Percentiles rank a stretch among this genome's conserved stretches.
phyloP scores from a whole-genome alignment of 768 basidiomycete genomes.

The Trametes meyenii region DNA sequence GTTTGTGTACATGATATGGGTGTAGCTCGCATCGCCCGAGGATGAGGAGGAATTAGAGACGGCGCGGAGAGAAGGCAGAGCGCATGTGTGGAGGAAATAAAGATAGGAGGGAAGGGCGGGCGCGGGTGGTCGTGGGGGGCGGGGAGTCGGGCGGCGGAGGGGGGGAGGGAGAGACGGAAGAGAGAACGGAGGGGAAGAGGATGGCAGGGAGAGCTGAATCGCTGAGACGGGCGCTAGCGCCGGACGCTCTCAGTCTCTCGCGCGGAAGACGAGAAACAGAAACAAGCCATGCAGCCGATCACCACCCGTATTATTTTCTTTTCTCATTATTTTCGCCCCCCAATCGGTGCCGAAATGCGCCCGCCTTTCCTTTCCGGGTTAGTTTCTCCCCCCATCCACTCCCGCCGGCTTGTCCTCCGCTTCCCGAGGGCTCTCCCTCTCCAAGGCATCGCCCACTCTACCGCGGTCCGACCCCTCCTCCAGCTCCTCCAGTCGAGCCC shows the following conservation, averaged over 20 bases:
- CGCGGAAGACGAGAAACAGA: conserved; percentile 24
- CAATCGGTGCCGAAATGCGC: conserved; percentile 23
- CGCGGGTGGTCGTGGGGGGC: background rate
- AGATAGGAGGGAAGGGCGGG: conserved; percentile 22
- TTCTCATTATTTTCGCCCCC: conserved; percentile 7
- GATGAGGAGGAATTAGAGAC: conserved; percentile 37
- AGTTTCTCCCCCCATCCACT: background rate
- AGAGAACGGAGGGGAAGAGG: conserved; percentile 21
- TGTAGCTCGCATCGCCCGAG: conserved; percentile 54
- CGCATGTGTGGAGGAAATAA: conserved; percentile 32
- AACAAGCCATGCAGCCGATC: conserved; percentile 18
- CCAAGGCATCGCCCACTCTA: background rate
- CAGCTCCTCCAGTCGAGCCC: no score
- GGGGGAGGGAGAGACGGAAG: conserved; percentile 9
- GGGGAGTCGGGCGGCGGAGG: conserved; percentile 5
- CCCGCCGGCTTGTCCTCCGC: conserved; percentile 1
- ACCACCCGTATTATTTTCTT: conserved; percentile 6
- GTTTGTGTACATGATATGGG: conserved; percentile 59
- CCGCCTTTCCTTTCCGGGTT: conserved; percentile 8
- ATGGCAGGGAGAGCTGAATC: conserved; percentile 16
- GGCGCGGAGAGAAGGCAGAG: conserved; percentile 29
- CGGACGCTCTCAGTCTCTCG: conserved; percentile 19
- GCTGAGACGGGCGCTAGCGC: conserved; percentile 12
- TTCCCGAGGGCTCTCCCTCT: no score
- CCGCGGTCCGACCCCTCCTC: background rate